These are phyloP conservation scores for Hemileccinum impolitum DNA, from an alignment of 768 basidiomycete genomes.

Conservation along the genomic window DNA sequence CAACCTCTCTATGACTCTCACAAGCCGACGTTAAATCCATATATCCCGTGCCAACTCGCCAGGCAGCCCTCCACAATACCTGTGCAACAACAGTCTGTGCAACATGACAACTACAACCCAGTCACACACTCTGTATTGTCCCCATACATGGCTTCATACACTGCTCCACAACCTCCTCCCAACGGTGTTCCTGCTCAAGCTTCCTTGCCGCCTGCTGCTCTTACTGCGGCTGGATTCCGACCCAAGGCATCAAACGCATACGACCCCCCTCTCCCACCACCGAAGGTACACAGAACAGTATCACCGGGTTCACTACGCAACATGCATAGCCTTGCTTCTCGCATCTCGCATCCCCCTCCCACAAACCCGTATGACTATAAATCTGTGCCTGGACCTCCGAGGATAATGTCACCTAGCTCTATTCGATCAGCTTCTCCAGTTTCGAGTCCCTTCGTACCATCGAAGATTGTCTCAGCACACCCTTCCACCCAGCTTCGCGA, in stretches of 20 bases:
- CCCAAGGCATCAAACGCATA: constrained; percentile 71
- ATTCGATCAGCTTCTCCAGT: constrained; percentile 23
- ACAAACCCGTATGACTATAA: constrained; percentile 20
- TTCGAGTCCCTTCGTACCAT: constrained; percentile 38
- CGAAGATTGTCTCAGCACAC: constrained; percentile 17
- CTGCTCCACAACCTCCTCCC: constrained; percentile 14
- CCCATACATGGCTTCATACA: constrained; percentile 19
- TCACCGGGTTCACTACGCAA: constrained; percentile 27
- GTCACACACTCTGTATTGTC: constrained; percentile 27
- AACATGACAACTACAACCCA: constrained; percentile 35
- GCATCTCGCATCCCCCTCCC: constrained; percentile 9
- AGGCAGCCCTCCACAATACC: constrained; percentile 10
- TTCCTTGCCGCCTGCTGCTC: constrained; percentile 32
- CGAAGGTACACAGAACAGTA: constrained; percentile 31
- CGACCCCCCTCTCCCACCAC: constrained; percentile 68
- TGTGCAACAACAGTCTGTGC: constrained; percentile 24
- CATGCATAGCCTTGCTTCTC: constrained; percentile 12
- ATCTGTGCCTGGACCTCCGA: constrained; percentile 17
- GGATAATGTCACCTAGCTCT: constrained; percentile 31
- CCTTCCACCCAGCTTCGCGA: constrained; percentile 26
- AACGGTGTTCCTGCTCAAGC: constrained; percentile 27
- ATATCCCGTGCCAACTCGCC: constrained; percentile 15
- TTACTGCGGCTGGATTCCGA: constrained; percentile 48
- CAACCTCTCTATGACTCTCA: constrained; percentile 35
- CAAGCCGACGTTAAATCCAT: constrained; percentile 29